Conservation (phyloP, 1,284 basidiomycete species). For the Marasmius tenuissimus region DNA sequence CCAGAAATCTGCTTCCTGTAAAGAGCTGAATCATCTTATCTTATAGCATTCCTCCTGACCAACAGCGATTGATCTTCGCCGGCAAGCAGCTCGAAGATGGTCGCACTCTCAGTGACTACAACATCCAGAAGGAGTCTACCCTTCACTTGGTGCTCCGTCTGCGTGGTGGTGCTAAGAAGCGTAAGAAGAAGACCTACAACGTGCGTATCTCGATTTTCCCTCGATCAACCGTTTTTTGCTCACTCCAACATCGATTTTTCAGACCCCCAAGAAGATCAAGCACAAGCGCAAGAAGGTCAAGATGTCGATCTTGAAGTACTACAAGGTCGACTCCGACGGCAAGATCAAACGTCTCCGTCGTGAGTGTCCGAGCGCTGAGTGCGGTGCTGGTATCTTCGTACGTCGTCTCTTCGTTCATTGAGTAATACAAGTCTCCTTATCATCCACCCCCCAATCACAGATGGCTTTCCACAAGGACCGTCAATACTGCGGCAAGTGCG, state of each 20-base stretch:
- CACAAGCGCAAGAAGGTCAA: constrained; percentile 99
- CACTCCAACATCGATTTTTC: constrained; percentile 15
- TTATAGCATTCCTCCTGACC: constrained; percentile 88
- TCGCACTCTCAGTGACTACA: constrained; percentile 85
- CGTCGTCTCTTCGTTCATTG: constrained; percentile 27
- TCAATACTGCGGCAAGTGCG: constrained; percentile 95
- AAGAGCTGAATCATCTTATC: not conserved
- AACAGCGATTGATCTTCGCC: constrained; percentile 97
- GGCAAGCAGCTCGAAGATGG: constrained; percentile 98
- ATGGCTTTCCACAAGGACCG: constrained; percentile 96
- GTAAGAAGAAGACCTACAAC: constrained; percentile 99
- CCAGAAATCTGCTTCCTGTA: not conserved
- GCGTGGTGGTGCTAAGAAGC: constrained; percentile 98
- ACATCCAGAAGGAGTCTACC: constrained; percentile 95
- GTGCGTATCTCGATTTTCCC: constrained; percentile 36
- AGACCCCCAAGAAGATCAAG: constrained; percentile 99
- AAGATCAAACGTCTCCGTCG: constrained; percentile 99
- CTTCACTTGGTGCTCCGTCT: constrained; percentile 95
- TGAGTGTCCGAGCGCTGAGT: constrained; percentile 90
- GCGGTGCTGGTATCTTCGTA: constrained; percentile 95
- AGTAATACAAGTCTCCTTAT: not conserved
- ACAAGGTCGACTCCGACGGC: constrained; percentile 98
- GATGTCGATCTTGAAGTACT: constrained; percentile 99
- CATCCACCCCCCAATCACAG: constrained; percentile 31
- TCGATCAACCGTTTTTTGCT: constrained; percentile 1